These are phyloP conservation scores for Fusarium phyllophilum DNA, from an alignment of 2,329 filamentous ascomycete genomes.

Conservation along the genomic window DNA sequence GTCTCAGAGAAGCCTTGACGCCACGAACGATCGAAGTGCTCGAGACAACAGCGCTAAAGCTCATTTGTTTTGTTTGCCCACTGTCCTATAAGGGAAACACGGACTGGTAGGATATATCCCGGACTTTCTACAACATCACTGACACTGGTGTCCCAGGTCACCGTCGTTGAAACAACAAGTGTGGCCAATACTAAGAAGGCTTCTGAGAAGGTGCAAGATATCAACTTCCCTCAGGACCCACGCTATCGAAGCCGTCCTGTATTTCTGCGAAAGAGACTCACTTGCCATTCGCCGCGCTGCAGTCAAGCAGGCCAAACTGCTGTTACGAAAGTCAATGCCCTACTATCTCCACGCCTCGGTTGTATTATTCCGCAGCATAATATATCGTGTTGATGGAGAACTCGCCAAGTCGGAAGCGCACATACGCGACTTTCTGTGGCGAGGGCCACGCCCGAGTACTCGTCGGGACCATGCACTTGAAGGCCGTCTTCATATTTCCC, in stretches of 20 bases:
- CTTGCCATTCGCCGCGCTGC: constrained; percentile 38
- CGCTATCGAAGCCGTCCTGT: constrained; percentile 41
- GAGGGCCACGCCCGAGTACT: constrained; percentile 17
- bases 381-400: constrained; percentile 39
- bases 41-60: constrained; percentile 25
- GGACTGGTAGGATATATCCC: constrained; percentile 35
- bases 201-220: constrained; percentile 18
- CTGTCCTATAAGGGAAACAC: constrained; percentile 45
- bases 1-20: neutral
- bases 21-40: constrained; percentile 30
- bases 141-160: constrained; percentile 23
- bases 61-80: constrained; percentile 44
- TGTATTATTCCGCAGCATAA: constrained; percentile 45
- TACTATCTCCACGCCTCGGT: constrained; percentile 45
- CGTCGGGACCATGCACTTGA: constrained; percentile 42
- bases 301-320: constrained; percentile 30
- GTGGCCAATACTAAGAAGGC: constrained; percentile 40
- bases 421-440: constrained; percentile 39
- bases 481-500: constrained; percentile 47
- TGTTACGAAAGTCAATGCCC: constrained; percentile 43
- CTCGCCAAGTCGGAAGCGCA: constrained; percentile 39
- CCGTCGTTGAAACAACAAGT: constrained; percentile 34
- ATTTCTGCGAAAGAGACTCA: constrained; percentile 44
- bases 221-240: constrained; percentile 21
- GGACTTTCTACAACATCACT: accelerated